Percentiles rank a stretch among this genome's conserved stretches.
phyloP scores from a whole-genome alignment of 2,329 filamentous ascomycete species.

The Aspergillus awamori region DNA sequence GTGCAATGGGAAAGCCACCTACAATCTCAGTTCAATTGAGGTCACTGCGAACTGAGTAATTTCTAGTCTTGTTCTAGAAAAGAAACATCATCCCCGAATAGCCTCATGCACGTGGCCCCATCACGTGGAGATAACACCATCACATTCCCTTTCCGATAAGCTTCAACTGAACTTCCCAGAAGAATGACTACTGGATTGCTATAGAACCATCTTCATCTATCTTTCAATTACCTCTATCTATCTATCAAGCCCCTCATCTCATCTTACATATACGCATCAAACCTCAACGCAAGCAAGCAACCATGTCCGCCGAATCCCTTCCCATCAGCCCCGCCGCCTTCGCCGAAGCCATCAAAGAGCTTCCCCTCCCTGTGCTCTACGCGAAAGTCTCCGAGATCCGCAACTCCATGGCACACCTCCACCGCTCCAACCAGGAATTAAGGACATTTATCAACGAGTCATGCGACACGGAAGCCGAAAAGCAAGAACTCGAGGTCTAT shows the following conservation, averaged over 20 bases:
- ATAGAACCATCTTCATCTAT: not conserved
- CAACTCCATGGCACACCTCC: constrained; percentile 63
- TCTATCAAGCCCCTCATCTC: not conserved
- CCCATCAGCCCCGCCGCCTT: constrained; percentile 57
- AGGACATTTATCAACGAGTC: constrained; percentile 52
- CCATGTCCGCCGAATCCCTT: constrained; percentile 53
- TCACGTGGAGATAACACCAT: constrained; percentile 24
- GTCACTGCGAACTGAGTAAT: no score
- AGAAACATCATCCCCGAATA: not conserved
- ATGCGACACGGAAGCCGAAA: constrained; percentile 55
- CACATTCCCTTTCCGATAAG: not conserved
- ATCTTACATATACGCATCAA: no score
- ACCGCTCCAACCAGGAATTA: constrained; percentile 60
- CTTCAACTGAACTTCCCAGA: not conserved
- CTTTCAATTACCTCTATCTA: not conserved
- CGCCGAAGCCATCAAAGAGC: constrained; percentile 58
- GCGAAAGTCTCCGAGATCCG: constrained; percentile 63
- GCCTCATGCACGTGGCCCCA: not conserved
- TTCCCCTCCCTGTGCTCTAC: constrained; percentile 62
- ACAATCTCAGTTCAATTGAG: no score
- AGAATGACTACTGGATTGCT: not conserved
- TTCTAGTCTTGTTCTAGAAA: no score
- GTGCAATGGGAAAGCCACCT: no score
- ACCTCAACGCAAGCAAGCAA: not conserved
- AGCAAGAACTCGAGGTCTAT: constrained; percentile 37